These are phyloP conservation scores for Pseudogymnoascus sp. DNA, from an alignment of 2,329 filamentous ascomycete species.

Conservation along the genomic window DNA sequence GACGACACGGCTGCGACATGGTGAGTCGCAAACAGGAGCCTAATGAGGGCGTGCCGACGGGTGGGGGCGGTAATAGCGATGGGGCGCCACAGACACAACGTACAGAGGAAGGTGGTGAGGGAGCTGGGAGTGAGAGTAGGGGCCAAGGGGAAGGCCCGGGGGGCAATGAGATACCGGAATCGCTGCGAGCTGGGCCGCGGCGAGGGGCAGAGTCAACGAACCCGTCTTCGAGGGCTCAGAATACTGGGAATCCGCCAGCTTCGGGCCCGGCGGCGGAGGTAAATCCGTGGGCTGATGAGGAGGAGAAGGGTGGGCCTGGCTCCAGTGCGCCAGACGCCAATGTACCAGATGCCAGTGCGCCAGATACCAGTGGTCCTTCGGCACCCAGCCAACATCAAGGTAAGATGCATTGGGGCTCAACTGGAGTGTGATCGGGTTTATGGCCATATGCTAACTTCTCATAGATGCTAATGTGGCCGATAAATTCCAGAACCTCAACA, in stretches of 20 bases:
- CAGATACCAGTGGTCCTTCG: slow-evolving; percentile 11
- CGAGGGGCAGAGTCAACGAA: slow-evolving; percentile 21
- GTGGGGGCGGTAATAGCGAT: not conserved
- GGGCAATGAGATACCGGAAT: slow-evolving; percentile 18
- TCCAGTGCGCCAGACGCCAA: slow-evolving; percentile 15
- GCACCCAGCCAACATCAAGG: not conserved
- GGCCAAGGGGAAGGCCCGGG: not conserved
- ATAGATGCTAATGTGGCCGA: slow-evolving; percentile 15
- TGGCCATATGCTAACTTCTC: not conserved
- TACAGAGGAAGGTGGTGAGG: not conserved
- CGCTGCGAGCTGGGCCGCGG: slow-evolving; percentile 21
- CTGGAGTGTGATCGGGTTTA: not conserved
- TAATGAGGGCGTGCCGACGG: not conserved
- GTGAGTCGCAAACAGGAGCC: not conserved
- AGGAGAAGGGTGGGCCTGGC: slow-evolving; percentile 13
- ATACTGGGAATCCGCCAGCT: slow-evolving; percentile 11
- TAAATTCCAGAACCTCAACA: slow-evolving; percentile 21
- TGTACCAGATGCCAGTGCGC: slow-evolving; percentile 18
- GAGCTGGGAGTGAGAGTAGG: not conserved
- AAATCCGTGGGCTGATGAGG: slow-evolving; percentile 24
- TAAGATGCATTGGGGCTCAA: not conserved
- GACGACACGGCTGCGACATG: not conserved
- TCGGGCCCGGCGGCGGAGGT: slow-evolving; percentile 18
- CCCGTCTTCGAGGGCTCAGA: slow-evolving; percentile 20
- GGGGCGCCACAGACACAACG: not conserved